phyloP scores from a whole-genome alignment of 495 filamentous ascomycete genomes.

The Talaromyces wortmannii region DNA sequence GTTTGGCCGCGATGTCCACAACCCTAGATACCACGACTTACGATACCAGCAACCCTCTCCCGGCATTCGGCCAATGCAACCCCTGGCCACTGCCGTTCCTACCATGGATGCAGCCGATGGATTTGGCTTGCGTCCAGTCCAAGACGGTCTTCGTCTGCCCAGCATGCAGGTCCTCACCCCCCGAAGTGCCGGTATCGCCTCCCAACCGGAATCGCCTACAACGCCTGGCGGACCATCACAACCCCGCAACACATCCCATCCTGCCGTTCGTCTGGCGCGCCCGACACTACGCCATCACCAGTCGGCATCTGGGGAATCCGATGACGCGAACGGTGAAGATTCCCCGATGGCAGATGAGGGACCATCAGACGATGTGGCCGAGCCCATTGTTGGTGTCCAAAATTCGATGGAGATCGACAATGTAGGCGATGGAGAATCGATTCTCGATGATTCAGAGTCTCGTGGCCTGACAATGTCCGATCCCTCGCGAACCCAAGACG shows the following conservation, averaged over 20 bases:
- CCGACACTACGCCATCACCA: slow-evolving; percentile 83
- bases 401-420: slow-evolving; percentile 72
- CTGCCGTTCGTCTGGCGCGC: slow-evolving; percentile 44
- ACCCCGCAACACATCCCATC: slow-evolving; percentile 38
- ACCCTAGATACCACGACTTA: slow-evolving; percentile 49
- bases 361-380: slow-evolving; percentile 59
- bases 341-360: slow-evolving; percentile 62
- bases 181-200: slow-evolving; percentile 52
- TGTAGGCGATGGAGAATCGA: slow-evolving; percentile 64
- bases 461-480: slow-evolving; percentile 71
- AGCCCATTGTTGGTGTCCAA: slow-evolving; percentile 72
- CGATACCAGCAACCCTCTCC: slow-evolving; percentile 36
- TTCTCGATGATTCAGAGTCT: slow-evolving; percentile 67
- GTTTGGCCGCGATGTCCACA: slow-evolving; percentile 47
- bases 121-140: slow-evolving; percentile 72
- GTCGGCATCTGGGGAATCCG: slow-evolving; percentile 79
- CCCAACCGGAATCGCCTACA: slow-evolving; percentile 89
- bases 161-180: slow-evolving; percentile 40
- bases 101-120: slow-evolving; percentile 69
- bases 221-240: slow-evolving; percentile 70
- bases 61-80: slow-evolving; percentile 54
- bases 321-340: slow-evolving; percentile 77
- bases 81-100: slow-evolving; percentile 61
- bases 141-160: slow-evolving; percentile 78
- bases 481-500: slow-evolving; percentile 74